Percentiles rank a stretch among this genome's conserved stretches.
These are phyloP conservation scores for Bocquillonia castaneifolia DNA, from an alignment of 441 rosid species.

Conservation along the genomic window DNA sequence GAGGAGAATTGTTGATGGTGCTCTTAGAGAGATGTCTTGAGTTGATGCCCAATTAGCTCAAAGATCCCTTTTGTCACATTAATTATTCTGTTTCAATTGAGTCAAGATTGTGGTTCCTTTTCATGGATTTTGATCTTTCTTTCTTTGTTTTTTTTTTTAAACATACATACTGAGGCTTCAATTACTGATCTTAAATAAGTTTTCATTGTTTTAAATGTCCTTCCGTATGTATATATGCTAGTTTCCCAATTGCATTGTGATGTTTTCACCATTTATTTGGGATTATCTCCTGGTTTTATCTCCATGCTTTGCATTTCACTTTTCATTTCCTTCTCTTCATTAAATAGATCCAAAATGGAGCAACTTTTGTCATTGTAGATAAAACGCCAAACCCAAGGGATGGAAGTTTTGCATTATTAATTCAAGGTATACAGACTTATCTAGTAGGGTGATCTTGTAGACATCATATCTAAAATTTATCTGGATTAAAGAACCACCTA, in stretches of 20 bases:
- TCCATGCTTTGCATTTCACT: constrained; percentile 28
- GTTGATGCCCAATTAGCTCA: not conserved
- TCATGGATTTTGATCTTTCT: not conserved
- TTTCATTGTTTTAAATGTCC: not conserved
- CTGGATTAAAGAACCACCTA: constrained; percentile 15
- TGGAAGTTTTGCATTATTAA: constrained; percentile 61
- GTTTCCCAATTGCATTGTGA: not conserved
- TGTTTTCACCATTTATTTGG: not conserved
- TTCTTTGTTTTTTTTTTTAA: not conserved
- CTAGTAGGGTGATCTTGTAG: not conserved
- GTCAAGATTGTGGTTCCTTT: not conserved
- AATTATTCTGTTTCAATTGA: not conserved
- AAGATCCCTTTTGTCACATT: not conserved
- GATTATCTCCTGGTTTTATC: not conserved
- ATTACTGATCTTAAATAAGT: not conserved
- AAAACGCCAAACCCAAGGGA: constrained; percentile 70
- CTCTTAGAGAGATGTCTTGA: not conserved
- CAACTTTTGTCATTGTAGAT: constrained; percentile 84
- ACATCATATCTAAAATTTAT: constrained; percentile 2
- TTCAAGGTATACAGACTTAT: constrained; percentile 57
- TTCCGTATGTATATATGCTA: not conserved
- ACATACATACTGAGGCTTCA: not conserved
- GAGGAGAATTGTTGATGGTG: too few relatives aligned
- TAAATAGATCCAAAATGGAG: constrained; percentile 87
- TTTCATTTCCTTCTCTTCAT: constrained; percentile 22